Evolutionary conservation across 176 grass and related monocot species (phyloP).

Genomic region (Puccinellia tenuiflora): DNA sequence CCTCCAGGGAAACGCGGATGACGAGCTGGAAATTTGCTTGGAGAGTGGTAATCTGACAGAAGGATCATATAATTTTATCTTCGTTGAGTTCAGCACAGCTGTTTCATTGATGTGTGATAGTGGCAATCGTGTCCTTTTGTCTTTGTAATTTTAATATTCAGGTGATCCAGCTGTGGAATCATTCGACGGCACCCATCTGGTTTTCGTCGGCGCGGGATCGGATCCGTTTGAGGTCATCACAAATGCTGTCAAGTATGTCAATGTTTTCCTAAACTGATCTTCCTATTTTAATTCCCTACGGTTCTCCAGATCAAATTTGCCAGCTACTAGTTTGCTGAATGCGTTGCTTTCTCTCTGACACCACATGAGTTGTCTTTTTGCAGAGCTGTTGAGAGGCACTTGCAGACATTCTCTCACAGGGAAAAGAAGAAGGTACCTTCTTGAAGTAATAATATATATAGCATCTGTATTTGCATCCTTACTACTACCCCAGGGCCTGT

Average conservation of each 20-base stretch:
- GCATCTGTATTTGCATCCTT: slow-evolving; percentile 5
- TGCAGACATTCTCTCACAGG: slow-evolving; percentile 68
- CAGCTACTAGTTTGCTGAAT: neutral
- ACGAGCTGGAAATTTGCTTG: slow-evolving; percentile 79
- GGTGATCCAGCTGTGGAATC: slow-evolving; percentile 65
- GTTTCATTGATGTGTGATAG: slow-evolving; percentile 5
- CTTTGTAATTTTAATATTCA: neutral
- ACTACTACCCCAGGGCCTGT: slow-evolving; percentile 4
- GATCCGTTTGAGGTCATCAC: slow-evolving; percentile 81
- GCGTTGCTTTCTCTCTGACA: slow-evolving; percentile 17
- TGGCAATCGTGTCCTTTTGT: neutral
- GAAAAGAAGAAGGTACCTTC: slow-evolving; percentile 74
- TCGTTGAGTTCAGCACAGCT: slow-evolving; percentile 1
- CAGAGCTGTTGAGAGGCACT: slow-evolving; percentile 73
- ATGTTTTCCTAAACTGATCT: neutral
- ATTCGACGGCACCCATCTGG: slow-evolving; percentile 73
- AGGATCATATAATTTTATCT: neutral
- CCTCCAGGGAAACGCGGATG: slow-evolving; percentile 65
- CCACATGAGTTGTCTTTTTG: slow-evolving; percentile 8
- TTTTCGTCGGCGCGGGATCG: slow-evolving; percentile 56
- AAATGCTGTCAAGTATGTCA: slow-evolving; percentile 63
- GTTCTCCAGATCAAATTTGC: neutral
- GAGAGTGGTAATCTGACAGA: slow-evolving; percentile 52
- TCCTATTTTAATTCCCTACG: slow-evolving; percentile 4
- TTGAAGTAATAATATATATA: neutral